phyloP scores from a whole-genome alignment of 768 basidiomycete genomes.

The Coprinellus micaceus region DNA sequence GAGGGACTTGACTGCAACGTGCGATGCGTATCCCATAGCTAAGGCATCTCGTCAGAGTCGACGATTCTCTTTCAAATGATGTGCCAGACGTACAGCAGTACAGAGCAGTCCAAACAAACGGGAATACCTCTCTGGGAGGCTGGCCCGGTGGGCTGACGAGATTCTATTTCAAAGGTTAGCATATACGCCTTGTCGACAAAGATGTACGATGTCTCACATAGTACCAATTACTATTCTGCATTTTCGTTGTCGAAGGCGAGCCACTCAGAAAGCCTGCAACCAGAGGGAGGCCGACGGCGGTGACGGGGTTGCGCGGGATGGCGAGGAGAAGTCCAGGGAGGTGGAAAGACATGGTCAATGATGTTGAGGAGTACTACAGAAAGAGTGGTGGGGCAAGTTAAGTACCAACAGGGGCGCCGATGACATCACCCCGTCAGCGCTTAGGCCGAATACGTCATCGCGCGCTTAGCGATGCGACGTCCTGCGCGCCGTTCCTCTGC shows the following conservation, averaged over 20 bases:
- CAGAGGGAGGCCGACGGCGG: conserved; percentile 58
- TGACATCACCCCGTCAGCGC: conserved; percentile 20
- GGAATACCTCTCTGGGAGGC: conserved; percentile 52
- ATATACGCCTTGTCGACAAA: no score
- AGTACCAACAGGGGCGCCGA: not conserved
- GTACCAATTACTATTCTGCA: conserved; percentile 54
- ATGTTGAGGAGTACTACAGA: not conserved
- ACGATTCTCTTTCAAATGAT: conserved; percentile 3
- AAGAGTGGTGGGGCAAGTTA: not conserved
- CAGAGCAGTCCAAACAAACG: conserved; percentile 53
- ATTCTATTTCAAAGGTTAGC: conserved; percentile 28
- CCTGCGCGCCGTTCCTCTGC: no score
- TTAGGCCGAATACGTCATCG: conserved; percentile 11
- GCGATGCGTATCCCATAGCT: conserved; percentile 68
- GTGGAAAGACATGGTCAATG: conserved; percentile 23
- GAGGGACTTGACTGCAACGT: conserved; percentile 53
- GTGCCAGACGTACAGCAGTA: conserved; percentile 32
- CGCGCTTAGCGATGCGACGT: conserved; percentile 5
- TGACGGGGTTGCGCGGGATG: conserved; percentile 52
- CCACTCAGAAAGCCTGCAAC: conserved; percentile 53
- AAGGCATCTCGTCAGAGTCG: conserved; percentile 4
- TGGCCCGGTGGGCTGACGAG: conserved; percentile 48
- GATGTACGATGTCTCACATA: conserved; percentile 39
- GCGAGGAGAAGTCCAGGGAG: conserved; percentile 50
- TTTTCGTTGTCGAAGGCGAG: conserved; percentile 40